Conservation (phyloP, 2,329 filamentous ascomycete species). For the Nemania sp. region DNA sequence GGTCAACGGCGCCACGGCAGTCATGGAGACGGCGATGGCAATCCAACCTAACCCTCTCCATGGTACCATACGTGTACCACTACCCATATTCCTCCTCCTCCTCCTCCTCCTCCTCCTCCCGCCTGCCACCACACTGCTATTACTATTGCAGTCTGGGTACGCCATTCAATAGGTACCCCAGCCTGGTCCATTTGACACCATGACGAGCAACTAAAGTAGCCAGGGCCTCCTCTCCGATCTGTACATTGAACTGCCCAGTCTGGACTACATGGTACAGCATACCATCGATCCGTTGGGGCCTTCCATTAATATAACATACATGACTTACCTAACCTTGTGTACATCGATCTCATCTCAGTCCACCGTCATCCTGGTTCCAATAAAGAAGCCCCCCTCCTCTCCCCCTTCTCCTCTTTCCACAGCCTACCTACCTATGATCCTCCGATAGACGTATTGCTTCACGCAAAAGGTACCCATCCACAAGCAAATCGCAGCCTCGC, state of each 20-base stretch:
- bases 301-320: slow-evolving; percentile 17
- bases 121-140: not conserved
- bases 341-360: slow-evolving; percentile 24
- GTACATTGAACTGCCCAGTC: slow-evolving; percentile 3
- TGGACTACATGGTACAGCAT: slow-evolving; percentile 19
- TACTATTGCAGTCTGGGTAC: not conserved
- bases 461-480: slow-evolving; percentile 1
- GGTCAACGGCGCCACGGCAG: slow-evolving; percentile 26
- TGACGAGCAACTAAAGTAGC: slow-evolving; percentile 20
- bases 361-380: slow-evolving; percentile 19
- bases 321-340: slow-evolving; percentile 14
- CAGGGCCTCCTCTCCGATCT: slow-evolving; percentile 25
- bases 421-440: not conserved
- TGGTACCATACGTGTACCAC: slow-evolving; percentile 9
- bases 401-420: not conserved
- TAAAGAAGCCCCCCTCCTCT: slow-evolving; percentile 8
- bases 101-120: not conserved
- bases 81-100: not conserved
- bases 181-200: slow-evolving; percentile 16
- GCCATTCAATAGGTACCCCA: not conserved
- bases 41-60: slow-evolving; percentile 21
- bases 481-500: not conserved
- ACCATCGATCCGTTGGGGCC: slow-evolving; percentile 19
- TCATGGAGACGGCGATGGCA: slow-evolving; percentile 23
- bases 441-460: not conserved